Percentiles rank a stretch among this genome's conserved stretches.
Conservation (phyloP, 805 yeast species). For the Metschnikowia henanensis region DNA sequence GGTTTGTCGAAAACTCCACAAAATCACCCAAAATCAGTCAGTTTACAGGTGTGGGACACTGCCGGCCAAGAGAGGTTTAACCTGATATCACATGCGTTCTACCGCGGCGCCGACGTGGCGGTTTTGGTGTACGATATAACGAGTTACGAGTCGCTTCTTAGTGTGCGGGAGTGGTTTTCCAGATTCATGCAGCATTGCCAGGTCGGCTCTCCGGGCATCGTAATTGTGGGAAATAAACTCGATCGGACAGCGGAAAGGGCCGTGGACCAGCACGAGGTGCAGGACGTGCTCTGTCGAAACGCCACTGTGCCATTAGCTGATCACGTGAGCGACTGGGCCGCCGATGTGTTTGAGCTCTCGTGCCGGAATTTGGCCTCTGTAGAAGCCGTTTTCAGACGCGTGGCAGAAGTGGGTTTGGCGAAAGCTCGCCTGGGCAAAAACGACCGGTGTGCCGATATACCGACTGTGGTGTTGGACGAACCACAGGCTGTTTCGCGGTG, state of each 20-base stretch:
- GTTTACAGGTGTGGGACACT: constrained; percentile 57
- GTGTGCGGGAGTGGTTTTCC: constrained; percentile 48
- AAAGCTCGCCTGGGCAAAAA: not conserved
- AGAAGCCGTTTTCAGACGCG: constrained; percentile 34
- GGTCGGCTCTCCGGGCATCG: constrained; percentile 45
- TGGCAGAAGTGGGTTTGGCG: constrained; percentile 34
- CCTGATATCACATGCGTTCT: constrained; percentile 53
- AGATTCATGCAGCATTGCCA: constrained; percentile 50
- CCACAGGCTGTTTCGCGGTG: constrained; percentile 11
- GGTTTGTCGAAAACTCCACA: not conserved
- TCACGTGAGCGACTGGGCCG: constrained; percentile 34
- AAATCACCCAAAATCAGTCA: constrained; percentile 20
- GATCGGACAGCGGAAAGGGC: constrained; percentile 39
- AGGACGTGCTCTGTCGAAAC: constrained; percentile 28
- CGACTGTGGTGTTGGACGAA: constrained; percentile 2
- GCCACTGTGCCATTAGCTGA: constrained; percentile 22
- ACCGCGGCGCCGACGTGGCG: constrained; percentile 58
- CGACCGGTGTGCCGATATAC: not conserved
- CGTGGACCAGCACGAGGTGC: constrained; percentile 37
- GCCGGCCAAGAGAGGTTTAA: constrained; percentile 49
- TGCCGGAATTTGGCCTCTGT: constrained; percentile 34
- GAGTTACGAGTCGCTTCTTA: constrained; percentile 49
- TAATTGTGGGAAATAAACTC: constrained; percentile 54
- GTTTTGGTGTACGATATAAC: constrained; percentile 55
- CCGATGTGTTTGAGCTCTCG: constrained; percentile 33